A percentile compares a stretch with the other conserved stretches of the same genome.
Evolutionary conservation across 371 early-diverging fungal genomes (phyloP).

Genomic region (Phascolomyces articulosus): DNA sequence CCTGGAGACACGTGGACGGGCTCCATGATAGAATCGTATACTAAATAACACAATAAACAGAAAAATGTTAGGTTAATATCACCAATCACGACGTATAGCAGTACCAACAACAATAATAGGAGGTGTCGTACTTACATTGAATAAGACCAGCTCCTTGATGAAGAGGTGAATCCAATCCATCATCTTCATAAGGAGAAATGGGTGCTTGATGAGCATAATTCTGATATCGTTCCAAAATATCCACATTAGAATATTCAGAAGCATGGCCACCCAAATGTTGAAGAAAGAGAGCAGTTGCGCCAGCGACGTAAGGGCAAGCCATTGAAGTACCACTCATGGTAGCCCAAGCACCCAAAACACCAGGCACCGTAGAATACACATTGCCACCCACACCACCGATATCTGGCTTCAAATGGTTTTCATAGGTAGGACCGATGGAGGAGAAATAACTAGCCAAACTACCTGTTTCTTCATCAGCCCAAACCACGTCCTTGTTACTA

Average conservation of each 20-base stretch:
- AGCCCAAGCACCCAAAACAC: conserved; percentile 43
- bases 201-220: conserved; percentile 47
- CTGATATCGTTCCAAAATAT: conserved; percentile 42
- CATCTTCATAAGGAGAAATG: conserved; percentile 43
- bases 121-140: conserved; percentile 36
- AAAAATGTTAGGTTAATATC: not conserved
- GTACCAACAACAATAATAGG: not conserved
- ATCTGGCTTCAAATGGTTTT: conserved; percentile 57
- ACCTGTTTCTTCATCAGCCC: not conserved
- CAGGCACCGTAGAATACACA: conserved; percentile 67
- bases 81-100: too few relatives aligned
- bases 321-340: conserved; percentile 63
- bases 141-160: conserved; percentile 74
- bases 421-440: conserved; percentile 45
- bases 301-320: conserved; percentile 71
- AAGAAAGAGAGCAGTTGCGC: conserved; percentile 59
- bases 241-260: not conserved
- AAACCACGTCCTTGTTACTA: not conserved
- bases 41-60: conserved; percentile 2
- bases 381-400: conserved; percentile 65
- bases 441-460: conserved; percentile 36
- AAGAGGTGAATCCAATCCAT: conserved; percentile 31
- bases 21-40: conserved; percentile 57
- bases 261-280: conserved; percentile 22
- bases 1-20: conserved; percentile 62